Conservation (phyloP, 495 filamentous ascomycete species). For the Trichoderma reesei region DNA sequence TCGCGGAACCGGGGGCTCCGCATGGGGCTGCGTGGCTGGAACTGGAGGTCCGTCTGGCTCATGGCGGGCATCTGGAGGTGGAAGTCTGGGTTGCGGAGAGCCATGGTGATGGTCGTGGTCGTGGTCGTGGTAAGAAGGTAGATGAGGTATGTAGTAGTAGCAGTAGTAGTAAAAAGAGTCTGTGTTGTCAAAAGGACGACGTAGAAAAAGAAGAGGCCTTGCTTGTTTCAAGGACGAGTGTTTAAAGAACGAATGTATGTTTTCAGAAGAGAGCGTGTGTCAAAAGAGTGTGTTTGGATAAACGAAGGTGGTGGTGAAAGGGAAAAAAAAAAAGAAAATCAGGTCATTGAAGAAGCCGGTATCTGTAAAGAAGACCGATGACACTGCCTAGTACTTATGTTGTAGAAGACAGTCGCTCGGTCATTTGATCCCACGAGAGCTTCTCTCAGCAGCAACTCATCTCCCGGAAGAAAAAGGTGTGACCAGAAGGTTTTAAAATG, state of each 20-base stretch:
- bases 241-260: not conserved
- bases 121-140: not conserved
- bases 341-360: not conserved
- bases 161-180: not conserved
- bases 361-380: not conserved
- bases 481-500: not conserved
- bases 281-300: constrained; percentile 1
- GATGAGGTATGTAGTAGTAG: not conserved
- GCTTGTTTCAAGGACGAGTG: too few species aligned
- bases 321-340: not conserved
- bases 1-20: not conserved
- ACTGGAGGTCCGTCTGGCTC: not conserved
- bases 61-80: not conserved
- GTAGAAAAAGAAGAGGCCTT: too few species aligned
- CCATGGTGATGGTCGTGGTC: not conserved
- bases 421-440: not conserved
- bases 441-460: not conserved
- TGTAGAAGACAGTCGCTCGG: not conserved
- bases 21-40: not conserved
- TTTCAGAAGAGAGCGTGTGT: not conserved
- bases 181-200: not conserved
- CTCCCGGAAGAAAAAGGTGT: not conserved
- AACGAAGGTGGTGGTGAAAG: not conserved
- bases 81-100: constrained; percentile 5
- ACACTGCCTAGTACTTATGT: not conserved